Percentiles rank a stretch among this genome's conserved stretches.
Evolutionary conservation across 2,329 filamentous ascomycete species (phyloP).

Genomic region (Cercospora nicotianae): DNA sequence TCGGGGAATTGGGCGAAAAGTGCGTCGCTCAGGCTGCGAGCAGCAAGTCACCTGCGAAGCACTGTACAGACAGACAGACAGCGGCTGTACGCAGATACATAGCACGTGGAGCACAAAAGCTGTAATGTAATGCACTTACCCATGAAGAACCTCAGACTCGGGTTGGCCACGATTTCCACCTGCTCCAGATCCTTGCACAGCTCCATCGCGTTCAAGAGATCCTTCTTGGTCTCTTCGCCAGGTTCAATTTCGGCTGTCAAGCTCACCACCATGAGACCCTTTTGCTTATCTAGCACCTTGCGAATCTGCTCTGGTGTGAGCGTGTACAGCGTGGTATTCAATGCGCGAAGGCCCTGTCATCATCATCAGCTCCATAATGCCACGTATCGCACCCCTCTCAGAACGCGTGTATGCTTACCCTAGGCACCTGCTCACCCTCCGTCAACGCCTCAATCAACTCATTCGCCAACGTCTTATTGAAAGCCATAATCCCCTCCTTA

Average conservation of each 20-base stretch:
- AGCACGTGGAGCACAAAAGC: background rate
- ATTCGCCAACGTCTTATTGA: slow-evolving; percentile 37
- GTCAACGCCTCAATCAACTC: slow-evolving; percentile 39
- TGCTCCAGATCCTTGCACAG: slow-evolving; percentile 40
- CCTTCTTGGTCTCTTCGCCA: slow-evolving; percentile 39
- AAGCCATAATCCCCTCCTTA: slow-evolving; percentile 41
- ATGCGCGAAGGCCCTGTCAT: slow-evolving; percentile 35
- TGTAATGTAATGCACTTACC: slow-evolving; percentile 32
- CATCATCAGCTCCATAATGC: background rate
- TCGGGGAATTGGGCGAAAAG: background rate
- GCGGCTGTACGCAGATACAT: background rate
- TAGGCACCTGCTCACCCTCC: slow-evolving; percentile 37
- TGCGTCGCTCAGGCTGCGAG: background rate
- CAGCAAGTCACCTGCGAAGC: background rate
- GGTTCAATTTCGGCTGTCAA: slow-evolving; percentile 42
- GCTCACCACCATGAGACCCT: slow-evolving; percentile 43
- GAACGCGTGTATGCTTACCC: background rate
- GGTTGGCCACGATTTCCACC: slow-evolving; percentile 44
- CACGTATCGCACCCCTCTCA: background rate
- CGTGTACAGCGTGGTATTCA: slow-evolving; percentile 48
- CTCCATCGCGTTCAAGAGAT: slow-evolving; percentile 38
- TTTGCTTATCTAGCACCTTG: slow-evolving; percentile 40
- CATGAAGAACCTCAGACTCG: slow-evolving; percentile 42
- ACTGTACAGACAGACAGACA: background rate
- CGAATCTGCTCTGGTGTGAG: slow-evolving; percentile 39